These are phyloP conservation scores for Pterocarpus santalinus DNA, from an alignment of 306 rosid species.

Conservation along the genomic window DNA sequence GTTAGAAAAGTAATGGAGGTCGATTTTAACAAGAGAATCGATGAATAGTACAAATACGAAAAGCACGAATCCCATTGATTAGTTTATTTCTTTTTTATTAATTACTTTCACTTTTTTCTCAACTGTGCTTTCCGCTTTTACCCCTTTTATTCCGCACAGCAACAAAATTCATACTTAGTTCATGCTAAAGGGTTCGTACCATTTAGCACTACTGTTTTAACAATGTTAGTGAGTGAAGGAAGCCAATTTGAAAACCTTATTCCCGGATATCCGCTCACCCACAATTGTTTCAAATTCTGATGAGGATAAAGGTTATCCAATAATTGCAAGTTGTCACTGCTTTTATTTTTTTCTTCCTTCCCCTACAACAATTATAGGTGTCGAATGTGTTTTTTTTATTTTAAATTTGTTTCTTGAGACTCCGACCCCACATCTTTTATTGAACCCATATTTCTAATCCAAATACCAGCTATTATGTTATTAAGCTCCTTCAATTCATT, in stretches of 20 bases:
- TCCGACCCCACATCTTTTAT: background rate
- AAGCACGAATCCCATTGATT: too few species aligned
- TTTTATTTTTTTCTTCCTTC: background rate
- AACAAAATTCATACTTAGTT: too few species aligned
- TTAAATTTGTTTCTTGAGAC: background rate
- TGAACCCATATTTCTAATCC: background rate
- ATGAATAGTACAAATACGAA: too few species aligned
- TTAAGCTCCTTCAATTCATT: background rate
- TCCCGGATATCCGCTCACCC: fast-evolving
- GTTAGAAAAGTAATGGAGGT: fast-evolving
- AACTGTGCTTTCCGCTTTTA: too few species aligned
- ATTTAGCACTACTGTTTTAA: too few species aligned
- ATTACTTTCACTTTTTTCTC: too few species aligned
- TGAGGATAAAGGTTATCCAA: background rate
- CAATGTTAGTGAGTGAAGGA: constrained; percentile 14
- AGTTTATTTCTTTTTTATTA: too few species aligned
- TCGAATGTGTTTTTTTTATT: background rate
- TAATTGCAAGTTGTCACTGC: too few species aligned
- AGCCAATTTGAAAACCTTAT: constrained; percentile 24
- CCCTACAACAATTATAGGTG: background rate
- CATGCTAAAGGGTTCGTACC: too few species aligned
- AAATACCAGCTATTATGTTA: background rate
- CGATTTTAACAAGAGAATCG: background rate
- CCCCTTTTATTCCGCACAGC: too few species aligned
- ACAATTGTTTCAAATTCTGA: background rate